A percentile compares a stretch with the other conserved stretches of the same genome.
Evolutionary conservation across 2,329 filamentous ascomycete genomes (phyloP).

Genomic region (Orbilia ellipsospora): DNA sequence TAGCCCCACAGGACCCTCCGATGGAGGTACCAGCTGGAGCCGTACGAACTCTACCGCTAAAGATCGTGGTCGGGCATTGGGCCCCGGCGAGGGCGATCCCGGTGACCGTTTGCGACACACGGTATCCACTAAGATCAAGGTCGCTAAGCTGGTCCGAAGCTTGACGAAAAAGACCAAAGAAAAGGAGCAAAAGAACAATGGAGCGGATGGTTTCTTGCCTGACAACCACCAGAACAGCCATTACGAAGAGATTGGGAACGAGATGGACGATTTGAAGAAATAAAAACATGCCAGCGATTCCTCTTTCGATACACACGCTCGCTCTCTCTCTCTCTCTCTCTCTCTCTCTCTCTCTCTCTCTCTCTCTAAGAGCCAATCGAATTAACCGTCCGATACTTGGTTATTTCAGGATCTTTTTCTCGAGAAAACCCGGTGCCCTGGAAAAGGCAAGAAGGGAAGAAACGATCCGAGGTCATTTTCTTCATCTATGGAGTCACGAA

Average conservation of each 20-base stretch:
- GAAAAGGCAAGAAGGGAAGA: neutral
- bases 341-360: no score
- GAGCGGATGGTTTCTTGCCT: conserved; percentile 43
- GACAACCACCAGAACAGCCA: conserved; percentile 16
- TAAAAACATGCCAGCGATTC: conserved; percentile 5
- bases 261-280: conserved; percentile 53
- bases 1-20: conserved; percentile 11
- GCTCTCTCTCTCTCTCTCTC: no score
- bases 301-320: no score
- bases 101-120: conserved; percentile 39
- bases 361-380: no score
- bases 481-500: conserved; percentile 51
- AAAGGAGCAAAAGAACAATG: conserved; percentile 41
- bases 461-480: conserved; percentile 8
- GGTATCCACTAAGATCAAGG: conserved; percentile 49
- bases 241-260: conserved; percentile 40
- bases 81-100: conserved; percentile 39
- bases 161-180: conserved; percentile 54
- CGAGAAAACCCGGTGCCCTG: no score
- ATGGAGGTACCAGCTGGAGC: conserved; percentile 45
- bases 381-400: no score
- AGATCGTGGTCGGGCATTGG: conserved; percentile 39
- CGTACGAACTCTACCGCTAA: conserved; percentile 21
- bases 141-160: conserved; percentile 38
- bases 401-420: no score